phyloP scores from a whole-genome alignment of 2,329 filamentous ascomycete species.

The Gremmenia infestans region DNA sequence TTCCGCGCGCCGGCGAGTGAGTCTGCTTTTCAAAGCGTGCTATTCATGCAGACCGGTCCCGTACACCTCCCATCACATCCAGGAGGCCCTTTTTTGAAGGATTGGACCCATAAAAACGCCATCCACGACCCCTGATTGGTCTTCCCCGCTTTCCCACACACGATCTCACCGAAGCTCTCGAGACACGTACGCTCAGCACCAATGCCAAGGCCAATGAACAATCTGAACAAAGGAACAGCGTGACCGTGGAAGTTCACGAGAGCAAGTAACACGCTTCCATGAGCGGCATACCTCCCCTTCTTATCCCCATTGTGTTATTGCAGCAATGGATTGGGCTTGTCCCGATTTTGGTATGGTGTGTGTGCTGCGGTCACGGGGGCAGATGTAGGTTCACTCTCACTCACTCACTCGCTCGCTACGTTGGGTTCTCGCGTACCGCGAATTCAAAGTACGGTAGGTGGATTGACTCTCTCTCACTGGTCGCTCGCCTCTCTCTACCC shows the following conservation, averaged over 20 bases:
- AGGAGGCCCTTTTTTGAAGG: not conserved
- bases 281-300: not conserved
- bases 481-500: constrained; percentile 1
- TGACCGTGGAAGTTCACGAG: not conserved
- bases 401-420: not conserved
- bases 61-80: constrained; percentile 8
- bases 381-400: not conserved
- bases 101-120: not conserved
- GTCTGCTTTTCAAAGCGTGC: not conserved
- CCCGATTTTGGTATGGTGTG: not conserved
- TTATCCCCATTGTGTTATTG: not conserved
- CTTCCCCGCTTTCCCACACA: not conserved
- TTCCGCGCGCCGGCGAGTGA: not conserved
- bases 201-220: constrained; percentile 6
- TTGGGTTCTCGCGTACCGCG: constrained; percentile 1
- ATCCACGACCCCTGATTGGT: constrained; percentile 17
- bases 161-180: constrained; percentile 13
- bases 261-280: not conserved
- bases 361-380: not conserved
- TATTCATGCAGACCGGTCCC: constrained; percentile 4
- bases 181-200: constrained; percentile 5
- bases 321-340: not conserved
- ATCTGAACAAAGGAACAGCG: not conserved
- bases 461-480: not conserved
- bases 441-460: constrained; percentile 2